Percentiles rank a stretch among this genome's conserved stretches.
Evolutionary conservation across 2,329 filamentous ascomycete genomes (phyloP).

Genomic region (Xylariaceae sp.): DNA sequence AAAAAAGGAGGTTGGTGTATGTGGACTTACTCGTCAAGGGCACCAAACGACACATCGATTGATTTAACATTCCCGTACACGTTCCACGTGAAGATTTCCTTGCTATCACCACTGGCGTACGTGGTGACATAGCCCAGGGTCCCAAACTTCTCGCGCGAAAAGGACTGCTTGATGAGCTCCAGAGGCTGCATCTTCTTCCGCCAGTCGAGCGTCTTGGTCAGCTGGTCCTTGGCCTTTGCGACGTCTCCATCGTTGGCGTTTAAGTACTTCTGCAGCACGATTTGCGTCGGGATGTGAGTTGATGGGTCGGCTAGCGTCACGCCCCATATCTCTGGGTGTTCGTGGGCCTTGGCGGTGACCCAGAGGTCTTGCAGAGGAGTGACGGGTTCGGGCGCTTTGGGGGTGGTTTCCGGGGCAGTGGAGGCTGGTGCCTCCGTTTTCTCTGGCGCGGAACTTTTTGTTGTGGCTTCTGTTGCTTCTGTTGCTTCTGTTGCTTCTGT

Average conservation of each 20-base stretch:
- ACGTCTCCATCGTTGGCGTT: constrained; percentile 79
- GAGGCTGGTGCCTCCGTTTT: background rate
- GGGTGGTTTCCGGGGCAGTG: background rate
- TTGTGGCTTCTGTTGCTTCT: background rate
- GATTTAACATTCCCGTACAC: constrained; percentile 86
- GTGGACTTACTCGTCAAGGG: constrained; percentile 65
- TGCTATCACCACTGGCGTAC: constrained; percentile 49
- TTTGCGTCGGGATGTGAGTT: constrained; percentile 65
- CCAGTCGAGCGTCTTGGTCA: constrained; percentile 76
- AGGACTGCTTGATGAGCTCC: constrained; percentile 58
- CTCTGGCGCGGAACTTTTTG: background rate
- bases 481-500: background rate
- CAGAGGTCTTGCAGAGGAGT: constrained; percentile 31
- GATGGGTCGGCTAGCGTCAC: constrained; percentile 55
- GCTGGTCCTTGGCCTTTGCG: constrained; percentile 68
- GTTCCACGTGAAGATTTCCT: constrained; percentile 81
- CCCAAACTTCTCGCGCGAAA: constrained; percentile 64
- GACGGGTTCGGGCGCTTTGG: constrained; percentile 20
- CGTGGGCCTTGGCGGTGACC: constrained; percentile 29
- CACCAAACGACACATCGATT: constrained; percentile 72
- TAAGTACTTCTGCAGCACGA: constrained; percentile 88
- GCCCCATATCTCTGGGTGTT: constrained; percentile 80
- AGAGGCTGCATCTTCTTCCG: constrained; percentile 69
- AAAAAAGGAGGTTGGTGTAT: too few species aligned
- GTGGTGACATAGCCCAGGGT: constrained; percentile 75